Percentiles rank a stretch among this genome's conserved stretches.
Evolutionary conservation across 1,139 yeast species (phyloP).

Genomic region (Debaryomyces psychrophilus): DNA sequence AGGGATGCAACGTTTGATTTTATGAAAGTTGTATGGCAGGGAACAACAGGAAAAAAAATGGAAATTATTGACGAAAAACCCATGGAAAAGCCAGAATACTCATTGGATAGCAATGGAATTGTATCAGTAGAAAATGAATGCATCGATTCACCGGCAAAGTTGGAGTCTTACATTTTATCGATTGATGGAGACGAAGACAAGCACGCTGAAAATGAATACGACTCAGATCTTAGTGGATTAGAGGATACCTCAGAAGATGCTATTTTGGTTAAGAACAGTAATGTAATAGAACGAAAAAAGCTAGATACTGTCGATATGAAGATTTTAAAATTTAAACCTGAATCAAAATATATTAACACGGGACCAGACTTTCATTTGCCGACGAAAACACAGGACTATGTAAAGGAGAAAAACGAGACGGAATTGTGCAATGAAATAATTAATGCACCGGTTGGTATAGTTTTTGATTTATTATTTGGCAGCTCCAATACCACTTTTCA

Average conservation of each 20-base stretch:
- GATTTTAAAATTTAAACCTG: constrained; percentile 34
- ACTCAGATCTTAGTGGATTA: constrained; percentile 11
- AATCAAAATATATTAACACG: constrained; percentile 32
- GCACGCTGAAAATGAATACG: constrained; percentile 16
- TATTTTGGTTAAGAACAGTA: constrained; percentile 1
- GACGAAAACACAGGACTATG: constrained; percentile 27
- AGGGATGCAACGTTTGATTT: constrained; percentile 78
- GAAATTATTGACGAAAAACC: constrained; percentile 10
- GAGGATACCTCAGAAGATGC: constrained; percentile 12
- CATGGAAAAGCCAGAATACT: constrained; percentile 13
- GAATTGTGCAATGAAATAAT: constrained; percentile 38
- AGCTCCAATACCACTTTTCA: constrained; percentile 43
- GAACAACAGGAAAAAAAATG: constrained; percentile 29
- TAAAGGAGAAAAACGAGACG: constrained; percentile 30
- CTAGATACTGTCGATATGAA: constrained; percentile 15
- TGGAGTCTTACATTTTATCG: constrained; percentile 38
- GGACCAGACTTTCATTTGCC: constrained; percentile 46
- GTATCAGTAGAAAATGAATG: constrained; percentile 11
- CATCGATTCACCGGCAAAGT: constrained; percentile 17
- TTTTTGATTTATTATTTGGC: constrained; percentile 53
- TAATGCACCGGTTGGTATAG: constrained; percentile 53
- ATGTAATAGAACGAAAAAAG: constrained; percentile 5
- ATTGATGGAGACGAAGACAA: constrained; percentile 33
- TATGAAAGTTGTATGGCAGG: constrained; percentile 61
- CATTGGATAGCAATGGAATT: constrained; percentile 14